These are phyloP conservation scores for Kluyveromyces dobzhanskii DNA, from an alignment of 805 yeast species.

Conservation along the genomic window DNA sequence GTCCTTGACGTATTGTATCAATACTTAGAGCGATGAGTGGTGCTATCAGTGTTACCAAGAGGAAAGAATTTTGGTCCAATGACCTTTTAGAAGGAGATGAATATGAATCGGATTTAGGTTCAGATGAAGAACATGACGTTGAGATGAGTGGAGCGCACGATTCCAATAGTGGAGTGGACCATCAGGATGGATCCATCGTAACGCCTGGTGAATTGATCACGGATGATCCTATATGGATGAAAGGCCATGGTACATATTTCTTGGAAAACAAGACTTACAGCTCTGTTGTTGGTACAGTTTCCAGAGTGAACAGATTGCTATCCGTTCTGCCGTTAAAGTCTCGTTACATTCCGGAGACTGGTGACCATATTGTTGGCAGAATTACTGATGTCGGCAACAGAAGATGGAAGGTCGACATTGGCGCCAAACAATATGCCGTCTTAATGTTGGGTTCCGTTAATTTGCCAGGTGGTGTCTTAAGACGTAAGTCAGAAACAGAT, in stretches of 20 bases:
- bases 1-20: no score
- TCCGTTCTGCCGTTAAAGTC: constrained; percentile 84
- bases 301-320: constrained; percentile 76
- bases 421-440: constrained; percentile 88
- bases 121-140: constrained; percentile 20
- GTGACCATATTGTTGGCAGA: constrained; percentile 92
- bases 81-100: constrained; percentile 8
- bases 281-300: constrained; percentile 86
- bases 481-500: constrained; percentile 91
- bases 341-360: constrained; percentile 86
- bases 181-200: constrained; percentile 40
- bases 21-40: constrained; percentile 7
- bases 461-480: constrained; percentile 91
- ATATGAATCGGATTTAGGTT: constrained; percentile 20
- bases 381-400: constrained; percentile 89
- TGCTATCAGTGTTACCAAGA: constrained; percentile 22
- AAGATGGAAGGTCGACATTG: constrained; percentile 96
- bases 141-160: constrained; percentile 12
- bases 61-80: constrained; percentile 18
- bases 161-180: constrained; percentile 11
- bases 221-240: constrained; percentile 94
- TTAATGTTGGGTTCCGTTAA: constrained; percentile 92
- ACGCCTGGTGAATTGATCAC: constrained; percentile 97
- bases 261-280: constrained; percentile 69
- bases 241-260: constrained; percentile 94